Conservation (phyloP, 257 asterid genomes). For the Jacaranda mimosifolia region DNA sequence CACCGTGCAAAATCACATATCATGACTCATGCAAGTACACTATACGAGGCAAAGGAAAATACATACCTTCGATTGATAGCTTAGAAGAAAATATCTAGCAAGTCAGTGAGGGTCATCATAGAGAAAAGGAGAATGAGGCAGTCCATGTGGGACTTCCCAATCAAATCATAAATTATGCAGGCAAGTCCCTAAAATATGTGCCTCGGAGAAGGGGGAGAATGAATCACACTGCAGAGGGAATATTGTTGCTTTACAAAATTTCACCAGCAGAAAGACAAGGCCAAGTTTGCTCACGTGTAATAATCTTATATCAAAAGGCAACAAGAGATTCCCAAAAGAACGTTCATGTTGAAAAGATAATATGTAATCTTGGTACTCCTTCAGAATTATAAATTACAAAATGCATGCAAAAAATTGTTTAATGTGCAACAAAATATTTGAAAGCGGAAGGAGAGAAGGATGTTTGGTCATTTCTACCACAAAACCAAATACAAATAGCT, state of each 20-base stretch:
- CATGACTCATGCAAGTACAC: conserved; percentile 1
- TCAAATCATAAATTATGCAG: conserved; percentile 9
- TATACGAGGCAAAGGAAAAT: neutral
- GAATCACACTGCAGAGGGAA: neutral
- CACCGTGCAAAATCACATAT: neutral
- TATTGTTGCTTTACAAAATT: neutral
- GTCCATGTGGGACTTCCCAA: neutral
- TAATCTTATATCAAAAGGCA: conserved; percentile 16
- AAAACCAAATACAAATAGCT: conserved; percentile 9
- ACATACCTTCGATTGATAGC: conserved; percentile 9
- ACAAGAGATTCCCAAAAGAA: neutral
- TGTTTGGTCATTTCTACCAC: neutral
- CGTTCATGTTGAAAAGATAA: neutral
- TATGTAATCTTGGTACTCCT: neutral
- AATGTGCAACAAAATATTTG: neutral
- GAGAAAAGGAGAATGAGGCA: neutral
- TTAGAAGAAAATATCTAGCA: neutral
- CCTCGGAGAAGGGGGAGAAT: neutral
- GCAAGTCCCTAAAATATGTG: conserved; percentile 6
- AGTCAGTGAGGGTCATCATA: neutral
- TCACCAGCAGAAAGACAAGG: neutral
- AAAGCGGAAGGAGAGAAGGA: neutral
- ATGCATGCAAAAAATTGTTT: neutral
- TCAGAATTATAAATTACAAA: neutral
- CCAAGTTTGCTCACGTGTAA: neutral